Base-by-base conservation (phyloP, 2,329 filamentous ascomycete species). In the Claviceps citrina region DNA sequence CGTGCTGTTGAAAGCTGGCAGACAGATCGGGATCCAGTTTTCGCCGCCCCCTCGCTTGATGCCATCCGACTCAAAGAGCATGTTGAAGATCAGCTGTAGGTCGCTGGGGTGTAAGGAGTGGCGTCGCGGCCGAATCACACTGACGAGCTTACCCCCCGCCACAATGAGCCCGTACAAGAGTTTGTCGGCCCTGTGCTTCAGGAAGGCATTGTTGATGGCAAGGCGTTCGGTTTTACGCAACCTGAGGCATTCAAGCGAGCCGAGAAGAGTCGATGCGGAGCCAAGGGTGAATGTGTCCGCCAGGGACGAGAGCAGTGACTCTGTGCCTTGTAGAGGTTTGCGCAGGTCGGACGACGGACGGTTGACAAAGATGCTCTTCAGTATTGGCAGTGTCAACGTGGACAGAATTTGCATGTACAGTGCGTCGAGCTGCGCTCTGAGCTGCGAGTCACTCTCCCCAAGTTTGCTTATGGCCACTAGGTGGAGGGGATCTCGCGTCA, bases 321-420 rank as follows among this genome's bases (percentile, higher is more conserved):
- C 91, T 0, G 91, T 95, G 3, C 91, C 91, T 58, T 95, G 78
- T 1, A 98, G 65, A 3, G 91, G 89, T 45, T 86, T 78, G 42
- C 89, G 78, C 24, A 98, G 68, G 59, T 98, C 93, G 31, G 85
- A 91, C n/a, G 89, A 95, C 7, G 91, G 89, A 12, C 91, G 78
- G 47, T 87, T 76, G 10, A 78, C 81, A 54, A 98, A 98, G 44
- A 96, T 83, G 51, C 81, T 83, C 37, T 78, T 83, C 47, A 98
- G 71, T 12, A 76, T 82, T 0, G 91, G 89, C 7, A 98, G 69
- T 0, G 91, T 98, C 44, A 98, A 65, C 0, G 93, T 98, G 1
- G 91, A 96, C 20, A 98, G 62, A 38, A 98, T 95, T 59, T 98
- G 91, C 84, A 94, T 96, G 59, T 98, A 98, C 28, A 98, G 64